Evolutionary conservation across 805 yeast genomes (phyloP).

Genomic region (Lachancea waltii): DNA sequence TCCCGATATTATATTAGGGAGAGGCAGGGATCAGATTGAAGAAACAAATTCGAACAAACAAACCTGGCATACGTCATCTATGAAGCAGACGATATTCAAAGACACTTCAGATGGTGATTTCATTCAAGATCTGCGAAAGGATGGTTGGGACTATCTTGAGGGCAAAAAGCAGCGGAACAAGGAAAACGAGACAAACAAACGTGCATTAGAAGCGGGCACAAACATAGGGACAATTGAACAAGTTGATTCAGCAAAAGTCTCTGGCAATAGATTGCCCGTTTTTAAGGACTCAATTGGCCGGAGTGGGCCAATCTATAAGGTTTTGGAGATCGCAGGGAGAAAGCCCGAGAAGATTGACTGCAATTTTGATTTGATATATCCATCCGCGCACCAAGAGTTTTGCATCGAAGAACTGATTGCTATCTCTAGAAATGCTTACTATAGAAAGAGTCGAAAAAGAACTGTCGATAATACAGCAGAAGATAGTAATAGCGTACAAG

Average conservation of each 20-base stretch:
- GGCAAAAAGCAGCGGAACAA: constrained; percentile 46
- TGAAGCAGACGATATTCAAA: constrained; percentile 6
- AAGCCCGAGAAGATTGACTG: constrained; percentile 52
- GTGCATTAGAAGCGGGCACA: constrained; percentile 42
- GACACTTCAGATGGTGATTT: neutral
- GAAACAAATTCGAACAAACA: neutral
- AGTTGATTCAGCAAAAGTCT: constrained; percentile 16
- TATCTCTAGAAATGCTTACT: constrained; percentile 35
- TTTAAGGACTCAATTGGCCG: constrained; percentile 36
- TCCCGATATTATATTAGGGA: constrained; percentile 2
- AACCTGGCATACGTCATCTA: neutral
- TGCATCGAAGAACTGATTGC: constrained; percentile 64
- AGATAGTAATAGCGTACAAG: neutral
- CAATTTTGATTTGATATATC: constrained; percentile 54
- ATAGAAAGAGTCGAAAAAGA: constrained; percentile 5
- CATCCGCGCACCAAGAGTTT: constrained; percentile 42
- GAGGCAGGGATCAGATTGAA: neutral
- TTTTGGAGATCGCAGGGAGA: constrained; percentile 50
- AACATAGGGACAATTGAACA: constrained; percentile 53
- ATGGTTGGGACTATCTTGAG: constrained; percentile 46
- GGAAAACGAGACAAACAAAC: constrained; percentile 53
- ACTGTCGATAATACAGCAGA: constrained; percentile 1
- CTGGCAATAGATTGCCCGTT: constrained; percentile 30
- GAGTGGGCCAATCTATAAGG: constrained; percentile 40
- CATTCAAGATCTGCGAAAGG: constrained; percentile 9